phyloP scores from a whole-genome alignment of 2,329 filamentous ascomycete species.

The Fusarium guadeloupense region DNA sequence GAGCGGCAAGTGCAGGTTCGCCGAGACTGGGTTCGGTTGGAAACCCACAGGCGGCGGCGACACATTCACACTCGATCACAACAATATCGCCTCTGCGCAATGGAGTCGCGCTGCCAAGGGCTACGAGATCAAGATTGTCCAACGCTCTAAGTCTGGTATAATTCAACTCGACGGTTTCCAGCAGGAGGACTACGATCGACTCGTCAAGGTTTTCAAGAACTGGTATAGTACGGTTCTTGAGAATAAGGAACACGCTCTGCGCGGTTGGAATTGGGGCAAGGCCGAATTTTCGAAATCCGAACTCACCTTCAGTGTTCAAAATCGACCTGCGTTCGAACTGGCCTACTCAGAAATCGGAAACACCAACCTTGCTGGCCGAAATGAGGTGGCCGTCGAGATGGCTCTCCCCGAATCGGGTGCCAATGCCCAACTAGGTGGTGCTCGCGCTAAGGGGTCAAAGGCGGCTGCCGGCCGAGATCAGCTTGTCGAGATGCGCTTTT shows the following conservation, averaged over 20 bases:
- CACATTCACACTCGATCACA: slow-evolving; percentile 90
- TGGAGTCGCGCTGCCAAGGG: slow-evolving; percentile 95
- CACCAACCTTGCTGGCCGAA: slow-evolving; percentile 96
- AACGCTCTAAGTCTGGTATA: slow-evolving; percentile 78
- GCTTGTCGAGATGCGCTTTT: slow-evolving; percentile 98
- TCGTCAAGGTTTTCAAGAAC: slow-evolving; percentile 93
- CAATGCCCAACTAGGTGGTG: slow-evolving; percentile 78
- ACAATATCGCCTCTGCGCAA: slow-evolving; percentile 85
- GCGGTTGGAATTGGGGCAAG: slow-evolving; percentile 99
- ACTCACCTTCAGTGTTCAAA: slow-evolving; percentile 95
- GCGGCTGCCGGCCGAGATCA: slow-evolving; percentile 90
- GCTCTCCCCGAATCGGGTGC: slow-evolving; percentile 78
- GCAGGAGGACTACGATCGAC: slow-evolving; percentile 91
- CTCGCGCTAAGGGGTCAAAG: slow-evolving; percentile 82
- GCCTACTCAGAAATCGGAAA: slow-evolving; percentile 98
- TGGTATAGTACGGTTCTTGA: slow-evolving; percentile 97
- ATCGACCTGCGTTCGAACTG: slow-evolving; percentile 94
- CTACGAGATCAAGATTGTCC: slow-evolving; percentile 91
- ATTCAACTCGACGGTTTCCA: slow-evolving; percentile 96
- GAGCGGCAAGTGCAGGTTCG: slow-evolving; percentile 91
- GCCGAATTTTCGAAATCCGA: slow-evolving; percentile 96
- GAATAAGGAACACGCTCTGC: slow-evolving; percentile 90
- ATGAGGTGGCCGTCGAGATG: slow-evolving; percentile 97
- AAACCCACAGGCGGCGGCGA: slow-evolving; percentile 88
- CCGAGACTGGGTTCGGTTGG: slow-evolving; percentile 95